Evolutionary conservation across 225 moss, liverwort and hornwort genomes (phyloP), one percentile per base, ranked within the genome.

Genomic region (Sphagnum tenellum): DNA sequence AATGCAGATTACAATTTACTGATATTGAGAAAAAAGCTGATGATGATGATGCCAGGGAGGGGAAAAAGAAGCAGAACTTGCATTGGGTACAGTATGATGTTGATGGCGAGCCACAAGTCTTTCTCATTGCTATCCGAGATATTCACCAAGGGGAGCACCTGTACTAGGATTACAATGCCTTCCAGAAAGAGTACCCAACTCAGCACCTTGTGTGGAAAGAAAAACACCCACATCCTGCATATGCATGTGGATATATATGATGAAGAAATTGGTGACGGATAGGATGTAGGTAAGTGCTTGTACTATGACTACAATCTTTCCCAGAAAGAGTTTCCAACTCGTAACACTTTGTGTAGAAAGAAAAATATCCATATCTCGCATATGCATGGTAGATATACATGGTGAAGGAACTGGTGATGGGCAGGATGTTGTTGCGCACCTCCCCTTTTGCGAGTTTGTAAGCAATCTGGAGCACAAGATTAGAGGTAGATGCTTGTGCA

Each of bases 281-380:
- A 29, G 29, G 29, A 29, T 29, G 29, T 29, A 69, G 96, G 96
- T 44, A 92, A 96, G 72, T 86, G 89, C 49, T 72, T 96, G 73
- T 88, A 96, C 59, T 96, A 92, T 71, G 89, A 96, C 64, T 96
- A 96, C 62, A 96, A 96, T 74, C 88, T 82, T 3, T 92, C 85
- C 64, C 80, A 87, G 67, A 81, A 82, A 6, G 96, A 96, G 64
- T 96, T 92, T 60, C 96, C 96, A n/a, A 96, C 96, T 44, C 66
- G n/a, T n/a, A 88, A 65, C 85, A 92, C 68, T 92, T 92, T 64
- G 92, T 89, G 55, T 94, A 80, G 78, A 61, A 29, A 29, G 29
- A 29, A 29, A 29, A 29, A 29, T 29, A 29, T 29, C 29, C 29
- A 29, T 29, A 29, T 29, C 29, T 29, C 1, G 29, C 0, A 29